These are phyloP conservation scores for Calcarisporium arbuscula DNA, from an alignment of 2,329 filamentous ascomycete species.

Conservation along the genomic window DNA sequence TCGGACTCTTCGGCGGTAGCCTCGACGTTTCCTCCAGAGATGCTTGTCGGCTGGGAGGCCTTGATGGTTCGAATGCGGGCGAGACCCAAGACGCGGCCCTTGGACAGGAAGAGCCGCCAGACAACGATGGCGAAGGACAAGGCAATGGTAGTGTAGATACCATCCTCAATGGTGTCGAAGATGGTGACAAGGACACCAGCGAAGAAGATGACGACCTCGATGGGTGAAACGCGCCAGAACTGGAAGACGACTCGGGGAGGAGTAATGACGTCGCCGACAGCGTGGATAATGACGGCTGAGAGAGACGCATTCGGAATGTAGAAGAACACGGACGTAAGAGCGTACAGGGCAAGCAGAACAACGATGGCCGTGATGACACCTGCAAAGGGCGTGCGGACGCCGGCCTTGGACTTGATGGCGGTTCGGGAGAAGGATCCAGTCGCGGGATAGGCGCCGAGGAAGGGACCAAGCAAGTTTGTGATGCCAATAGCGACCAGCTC, in stretches of 20 bases:
- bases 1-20: constrained; percentile 40
- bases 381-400: constrained; percentile 79
- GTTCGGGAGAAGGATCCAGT: constrained; percentile 89
- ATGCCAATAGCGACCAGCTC: constrained; percentile 74
- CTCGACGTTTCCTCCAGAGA: constrained; percentile 22
- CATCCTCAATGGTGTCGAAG: constrained; percentile 76
- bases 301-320: constrained; percentile 77
- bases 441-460: constrained; percentile 76
- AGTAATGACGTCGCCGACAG: constrained; percentile 79
- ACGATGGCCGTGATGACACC: constrained; percentile 79
- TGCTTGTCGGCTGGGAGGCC: constrained; percentile 68
- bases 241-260: constrained; percentile 78
- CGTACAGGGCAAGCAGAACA: constrained; percentile 79
- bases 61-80: constrained; percentile 80
- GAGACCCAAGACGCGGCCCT: constrained; percentile 70
- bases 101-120: constrained; percentile 72
- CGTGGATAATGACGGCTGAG: constrained; percentile 83
- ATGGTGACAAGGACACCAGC: constrained; percentile 77
- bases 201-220: constrained; percentile 82
- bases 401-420: constrained; percentile 91
- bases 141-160: constrained; percentile 75
- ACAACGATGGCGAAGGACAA: constrained; percentile 65
- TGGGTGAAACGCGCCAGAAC: constrained; percentile 78
- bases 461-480: constrained; percentile 68
- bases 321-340: constrained; percentile 75